These are phyloP conservation scores for Discostella pseudostelligera DNA, from an alignment of 108 stramenopile genomes.

Conservation along the genomic window DNA sequence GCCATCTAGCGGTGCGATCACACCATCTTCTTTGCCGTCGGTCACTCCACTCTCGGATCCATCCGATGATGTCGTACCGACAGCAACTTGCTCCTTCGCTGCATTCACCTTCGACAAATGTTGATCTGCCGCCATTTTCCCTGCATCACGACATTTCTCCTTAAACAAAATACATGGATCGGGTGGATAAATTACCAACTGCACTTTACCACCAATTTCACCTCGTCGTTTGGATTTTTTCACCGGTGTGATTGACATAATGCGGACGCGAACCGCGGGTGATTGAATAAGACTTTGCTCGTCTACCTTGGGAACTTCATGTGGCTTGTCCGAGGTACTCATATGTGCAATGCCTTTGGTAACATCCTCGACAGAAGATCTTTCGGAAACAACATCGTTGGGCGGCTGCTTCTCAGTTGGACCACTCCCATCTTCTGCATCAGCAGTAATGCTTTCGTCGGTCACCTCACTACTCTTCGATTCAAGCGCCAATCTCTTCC, in stretches of 20 bases:
- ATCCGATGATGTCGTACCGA: neutral
- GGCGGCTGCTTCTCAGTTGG: neutral
- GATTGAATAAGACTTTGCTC: neutral
- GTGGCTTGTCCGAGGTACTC: constrained; percentile 8
- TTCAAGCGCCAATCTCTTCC: constrained; percentile 10
- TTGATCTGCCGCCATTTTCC: constrained; percentile 26
- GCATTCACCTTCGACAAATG: constrained; percentile 3
- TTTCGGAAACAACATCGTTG: constrained; percentile 6
- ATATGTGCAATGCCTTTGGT: constrained; percentile 27
- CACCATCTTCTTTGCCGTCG: neutral
- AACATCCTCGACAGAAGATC: constrained; percentile 8
- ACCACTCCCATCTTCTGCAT: constrained; percentile 1
- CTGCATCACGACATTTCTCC: constrained; percentile 36
- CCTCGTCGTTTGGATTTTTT: constrained; percentile 48
- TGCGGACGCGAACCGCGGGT: constrained; percentile 30
- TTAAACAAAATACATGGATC: constrained; percentile 44
- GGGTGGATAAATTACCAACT: constrained; percentile 38
- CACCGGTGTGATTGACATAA: constrained; percentile 41
- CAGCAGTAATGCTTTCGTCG: constrained; percentile 1
- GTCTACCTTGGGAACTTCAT: neutral
- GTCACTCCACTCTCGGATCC: neutral
- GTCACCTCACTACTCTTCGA: constrained; percentile 15
- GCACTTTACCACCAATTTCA: constrained; percentile 33
- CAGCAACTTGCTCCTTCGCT: constrained; percentile 1
- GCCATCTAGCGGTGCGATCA: no score